Percentiles rank a stretch among this genome's conserved stretches.
These are phyloP conservation scores for Corylus heterophylla DNA, from an alignment of 306 rosid species.

Conservation along the genomic window DNA sequence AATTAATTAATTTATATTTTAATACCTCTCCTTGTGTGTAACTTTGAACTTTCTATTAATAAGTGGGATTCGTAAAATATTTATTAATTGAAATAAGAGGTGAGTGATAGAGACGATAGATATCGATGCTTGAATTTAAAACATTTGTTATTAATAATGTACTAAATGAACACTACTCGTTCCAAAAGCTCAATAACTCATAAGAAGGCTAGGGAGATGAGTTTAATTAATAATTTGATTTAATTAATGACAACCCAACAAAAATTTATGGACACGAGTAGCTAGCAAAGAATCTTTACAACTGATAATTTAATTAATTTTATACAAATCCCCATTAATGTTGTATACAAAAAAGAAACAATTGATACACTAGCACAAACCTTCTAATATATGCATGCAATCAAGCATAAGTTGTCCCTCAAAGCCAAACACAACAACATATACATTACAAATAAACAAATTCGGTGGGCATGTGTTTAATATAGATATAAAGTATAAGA, in stretches of 20 bases:
- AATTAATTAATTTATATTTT: too few relatives aligned
- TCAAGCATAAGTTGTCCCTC: slow-evolving; percentile 1
- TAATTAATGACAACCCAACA: background rate
- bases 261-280: background rate
- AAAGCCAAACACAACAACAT: slow-evolving; percentile 7
- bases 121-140: too few relatives aligned
- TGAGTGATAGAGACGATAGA: too few relatives aligned
- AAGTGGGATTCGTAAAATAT: too few relatives aligned
- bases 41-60: too few relatives aligned
- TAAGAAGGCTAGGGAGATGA: too few relatives aligned
- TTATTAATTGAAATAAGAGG: too few relatives aligned
- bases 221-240: too few relatives aligned
- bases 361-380: slow-evolving; percentile 4
- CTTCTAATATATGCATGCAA: slow-evolving; percentile 7
- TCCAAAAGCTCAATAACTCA: too few relatives aligned
- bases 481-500: background rate
- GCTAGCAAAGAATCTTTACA: background rate
- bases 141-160: too few relatives aligned
- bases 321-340: background rate
- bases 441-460: slow-evolving; percentile 7
- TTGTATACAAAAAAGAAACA: background rate
- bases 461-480: background rate
- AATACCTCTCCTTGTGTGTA: too few relatives aligned
- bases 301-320: background rate
- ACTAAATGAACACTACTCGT: too few relatives aligned